Evolutionary conservation across 345 rosid species (phyloP), one percentile per base, ranked within the genome.

Genomic region (Kandelia obovata): DNA sequence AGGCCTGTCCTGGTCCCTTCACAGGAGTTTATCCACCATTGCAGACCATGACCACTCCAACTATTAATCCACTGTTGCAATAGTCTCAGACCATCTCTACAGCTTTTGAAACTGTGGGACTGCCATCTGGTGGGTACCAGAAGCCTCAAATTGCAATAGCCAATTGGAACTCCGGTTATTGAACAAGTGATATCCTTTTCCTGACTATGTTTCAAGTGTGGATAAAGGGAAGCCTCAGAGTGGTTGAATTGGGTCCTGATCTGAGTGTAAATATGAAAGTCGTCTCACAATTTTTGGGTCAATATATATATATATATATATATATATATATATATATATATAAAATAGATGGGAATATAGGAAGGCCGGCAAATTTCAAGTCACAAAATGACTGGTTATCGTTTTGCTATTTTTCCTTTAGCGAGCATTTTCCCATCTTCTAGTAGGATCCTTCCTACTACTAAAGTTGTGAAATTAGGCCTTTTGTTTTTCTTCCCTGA

Each of bases 251-350:
- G 32, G 78, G 80, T 80, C 74, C 77, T 60, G 75, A 63, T 80
- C 74, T 79, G 79, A 81, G 87, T 87, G 91, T 86, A 88, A 78
- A 88, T 89, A 84, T 57, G 67, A 72, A 77, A 64, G 67, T 77
- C 65, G 46, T 72, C 75, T 62, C 60, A n/a, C 81, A 67, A 65
- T 21, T 51, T 65, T 61, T 70, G 76, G 83, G 84, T 62, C 68
- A 15, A 1, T 10, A 43, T 13, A 43, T 74, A 61, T 59, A 65
- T 61, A 21, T 21, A 21, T 21, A 61, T 59, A 65, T 61, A 1
- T 10, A 43, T 13, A 43, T 74, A 61, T 59, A 65, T 74, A 61
- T 59, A 65, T 61, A 1, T 10, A 43, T 13, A 43, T 74, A 61
- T 59, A 65, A 58, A 34, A 62, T 70, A 21, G 77, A 55, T 67